These are phyloP conservation scores for Buxus sempervirens DNA, from an alignment of 164 flowering plant genomes.

Conservation along the genomic window DNA sequence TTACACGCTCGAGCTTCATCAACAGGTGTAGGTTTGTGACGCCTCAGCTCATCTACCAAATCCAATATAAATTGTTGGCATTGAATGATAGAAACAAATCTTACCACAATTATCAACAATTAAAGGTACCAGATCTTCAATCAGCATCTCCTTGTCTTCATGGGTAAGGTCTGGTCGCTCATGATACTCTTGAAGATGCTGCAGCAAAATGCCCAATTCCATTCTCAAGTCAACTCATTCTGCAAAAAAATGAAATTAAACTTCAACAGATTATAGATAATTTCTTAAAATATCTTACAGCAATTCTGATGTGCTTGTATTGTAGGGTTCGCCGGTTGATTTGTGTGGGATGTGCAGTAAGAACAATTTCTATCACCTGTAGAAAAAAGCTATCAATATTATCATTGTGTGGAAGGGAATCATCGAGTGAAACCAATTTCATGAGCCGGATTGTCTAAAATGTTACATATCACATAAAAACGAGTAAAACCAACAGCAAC, in stretches of 20 bases:
- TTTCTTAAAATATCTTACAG: constrained; percentile 43
- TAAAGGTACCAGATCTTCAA: constrained; percentile 80
- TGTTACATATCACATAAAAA: background rate
- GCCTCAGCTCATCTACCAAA: no score
- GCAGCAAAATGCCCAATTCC: constrained; percentile 14
- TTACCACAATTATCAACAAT: background rate
- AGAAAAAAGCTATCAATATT: constrained; percentile 19
- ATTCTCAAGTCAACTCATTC: constrained; percentile 5
- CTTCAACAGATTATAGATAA: background rate
- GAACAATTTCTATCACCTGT: constrained; percentile 89
- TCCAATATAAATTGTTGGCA: no score
- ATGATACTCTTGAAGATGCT: constrained; percentile 86
- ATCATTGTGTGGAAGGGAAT: background rate
- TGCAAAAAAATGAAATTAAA: background rate
- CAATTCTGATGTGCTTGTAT: constrained; percentile 84
- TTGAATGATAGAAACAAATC: no score
- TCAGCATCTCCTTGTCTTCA: constrained; percentile 84
- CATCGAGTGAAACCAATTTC: background rate
- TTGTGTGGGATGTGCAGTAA: constrained; percentile 95
- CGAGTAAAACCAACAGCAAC: background rate
- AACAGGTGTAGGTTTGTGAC: no score
- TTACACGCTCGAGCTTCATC: no score
- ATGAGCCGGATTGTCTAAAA: background rate
- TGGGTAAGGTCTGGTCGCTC: constrained; percentile 75
- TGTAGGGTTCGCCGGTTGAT: constrained; percentile 82